phyloP scores from a whole-genome alignment of 768 basidiomycete species.

The Dictyophora rubrovolvata region DNA sequence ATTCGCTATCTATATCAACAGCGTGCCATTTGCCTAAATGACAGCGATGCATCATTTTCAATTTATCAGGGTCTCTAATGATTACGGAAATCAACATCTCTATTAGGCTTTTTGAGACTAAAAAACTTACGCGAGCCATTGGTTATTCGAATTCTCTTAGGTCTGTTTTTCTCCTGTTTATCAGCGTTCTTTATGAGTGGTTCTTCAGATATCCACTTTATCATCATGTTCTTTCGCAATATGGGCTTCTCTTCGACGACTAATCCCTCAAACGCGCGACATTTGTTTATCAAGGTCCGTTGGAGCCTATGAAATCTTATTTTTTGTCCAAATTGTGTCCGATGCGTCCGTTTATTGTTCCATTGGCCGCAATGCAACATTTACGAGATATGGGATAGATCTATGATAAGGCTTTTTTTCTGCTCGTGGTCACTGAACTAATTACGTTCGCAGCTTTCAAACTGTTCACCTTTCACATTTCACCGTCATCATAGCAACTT shows the following conservation, averaged over 20 bases:
- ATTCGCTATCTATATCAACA: not conserved
- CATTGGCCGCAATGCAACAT: not conserved
- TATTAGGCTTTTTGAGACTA: not conserved
- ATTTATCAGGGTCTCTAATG: not conserved
- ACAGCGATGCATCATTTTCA: not conserved
- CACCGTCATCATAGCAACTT: not conserved
- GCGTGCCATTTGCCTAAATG: not conserved
- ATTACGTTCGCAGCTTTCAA: not conserved
- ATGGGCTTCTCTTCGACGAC: not conserved
- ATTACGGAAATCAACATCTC: not conserved
- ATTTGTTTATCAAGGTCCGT: not conserved
- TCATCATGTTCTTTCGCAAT: not conserved
- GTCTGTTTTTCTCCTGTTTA: not conserved
- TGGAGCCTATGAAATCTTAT: not conserved
- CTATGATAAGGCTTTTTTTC: not conserved
- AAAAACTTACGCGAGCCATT: not conserved
- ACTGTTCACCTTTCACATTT: not conserved
- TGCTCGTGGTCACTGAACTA: not conserved
- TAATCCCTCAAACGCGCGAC: not conserved
- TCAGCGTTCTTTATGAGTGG: not conserved
- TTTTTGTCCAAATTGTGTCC: not conserved
- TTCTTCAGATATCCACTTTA: not conserved
- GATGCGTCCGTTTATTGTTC: not conserved
- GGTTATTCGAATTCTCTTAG: not conserved
- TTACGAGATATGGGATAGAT: not conserved